Evolutionary conservation across 176 grass and related monocot genomes (phyloP).

Genomic region (Oryza glumipatula): DNA sequence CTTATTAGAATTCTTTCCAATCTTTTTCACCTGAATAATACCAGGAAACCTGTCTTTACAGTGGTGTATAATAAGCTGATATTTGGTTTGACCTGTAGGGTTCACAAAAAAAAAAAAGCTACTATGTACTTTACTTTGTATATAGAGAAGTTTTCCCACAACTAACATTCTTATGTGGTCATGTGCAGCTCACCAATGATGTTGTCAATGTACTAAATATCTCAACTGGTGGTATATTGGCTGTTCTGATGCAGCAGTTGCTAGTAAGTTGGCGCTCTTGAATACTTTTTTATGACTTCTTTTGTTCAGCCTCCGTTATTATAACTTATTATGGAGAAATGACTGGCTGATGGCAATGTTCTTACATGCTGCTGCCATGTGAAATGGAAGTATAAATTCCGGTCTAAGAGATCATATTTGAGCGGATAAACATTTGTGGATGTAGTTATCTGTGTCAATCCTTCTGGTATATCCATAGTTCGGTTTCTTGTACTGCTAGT

Average conservation of each 20-base stretch:
- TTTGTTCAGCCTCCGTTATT: not conserved
- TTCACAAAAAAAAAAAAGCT: not conserved
- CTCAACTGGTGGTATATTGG: conserved; percentile 63
- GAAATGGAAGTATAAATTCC: conserved; percentile 26
- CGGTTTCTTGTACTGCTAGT: not conserved
- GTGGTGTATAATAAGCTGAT: not conserved
- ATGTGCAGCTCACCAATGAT: conserved; percentile 87
- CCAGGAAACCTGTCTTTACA: not conserved
- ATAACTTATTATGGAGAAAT: not conserved
- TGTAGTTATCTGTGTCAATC: not conserved
- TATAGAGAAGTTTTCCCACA: not conserved
- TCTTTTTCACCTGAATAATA: not conserved
- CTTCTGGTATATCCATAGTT: not conserved
- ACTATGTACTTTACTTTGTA: not conserved
- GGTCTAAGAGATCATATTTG: not conserved
- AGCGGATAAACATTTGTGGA: not conserved
- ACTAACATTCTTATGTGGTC: conserved; percentile 29
- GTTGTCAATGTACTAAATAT: conserved; percentile 90
- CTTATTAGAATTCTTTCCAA: not conserved
- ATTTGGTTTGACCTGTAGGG: not conserved
- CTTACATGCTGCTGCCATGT: not conserved
- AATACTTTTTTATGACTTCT: conserved; percentile 8
- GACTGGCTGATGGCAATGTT: not conserved
- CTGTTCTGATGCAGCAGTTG: conserved; percentile 70
- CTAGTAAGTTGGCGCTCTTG: conserved; percentile 45